Base-by-base conservation (phyloP, 2,329 filamentous ascomycete genomes). In the Claviceps sp. region DNA sequence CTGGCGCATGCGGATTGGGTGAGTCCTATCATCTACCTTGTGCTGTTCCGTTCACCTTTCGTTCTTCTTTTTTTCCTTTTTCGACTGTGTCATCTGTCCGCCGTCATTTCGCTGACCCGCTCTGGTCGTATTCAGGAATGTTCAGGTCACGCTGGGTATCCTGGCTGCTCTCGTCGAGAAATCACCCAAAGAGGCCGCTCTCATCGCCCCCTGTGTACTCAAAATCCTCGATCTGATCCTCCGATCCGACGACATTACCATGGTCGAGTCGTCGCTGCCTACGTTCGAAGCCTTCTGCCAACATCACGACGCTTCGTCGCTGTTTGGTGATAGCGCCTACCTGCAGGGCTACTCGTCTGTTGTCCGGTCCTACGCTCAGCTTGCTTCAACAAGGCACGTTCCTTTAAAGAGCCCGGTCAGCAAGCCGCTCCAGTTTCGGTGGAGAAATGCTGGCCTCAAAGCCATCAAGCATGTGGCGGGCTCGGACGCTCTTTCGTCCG, bases 61-160 rank as follows among this genome's bases (percentile, higher is more conserved):
- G 8, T 13, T 9, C 30, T 30, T 11, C 22, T 13, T 18, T 8
- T 18, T 13, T 42, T 34, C 18, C 16, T 45, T 50, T 47, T 47
- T 45, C 14, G 34, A 37, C 24, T 20, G 9, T 14, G 18, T 9
- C 37, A 37, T 6, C 37, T 7, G 2, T 47, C 20, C 13, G 2
- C 38, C 11, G 8, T 37, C 5, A 3, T 44, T 16, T 37, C 30
- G 20, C 37, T 48, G 22, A 48, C 47, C 41, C 13, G 30, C 30
- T 34, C 24, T 14, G 2, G n/a, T 6, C 13, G 18, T 41, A 24
- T 37, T 50, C 60, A 93, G 88, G 59, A 94, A 94, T 73, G 87
- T 95, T 53, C 88, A 95, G 67, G 89, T 98, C 57, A 96, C 90
- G 2, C 82, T 98, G 54, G 86, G 94, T 67, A 96, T 98, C 60